Evolutionary conservation across 345 rosid species (phyloP), one percentile per base, ranked within the genome.

Genomic region (Melastoma malabathricum): DNA sequence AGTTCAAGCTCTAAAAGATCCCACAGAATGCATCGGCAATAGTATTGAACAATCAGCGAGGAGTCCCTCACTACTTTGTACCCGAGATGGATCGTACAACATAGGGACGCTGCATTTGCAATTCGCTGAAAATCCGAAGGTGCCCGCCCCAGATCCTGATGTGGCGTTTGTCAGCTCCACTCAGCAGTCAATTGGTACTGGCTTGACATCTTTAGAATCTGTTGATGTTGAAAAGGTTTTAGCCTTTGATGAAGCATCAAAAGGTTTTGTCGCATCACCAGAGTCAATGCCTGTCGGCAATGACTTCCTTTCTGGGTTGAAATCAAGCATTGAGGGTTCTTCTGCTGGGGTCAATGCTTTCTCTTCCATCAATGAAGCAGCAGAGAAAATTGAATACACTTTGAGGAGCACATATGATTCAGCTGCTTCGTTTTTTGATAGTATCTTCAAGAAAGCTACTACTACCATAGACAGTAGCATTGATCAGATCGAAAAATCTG

Each of bases 401-500:
- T 53, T 82, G 15, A 75, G 76, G 61, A 74, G 64, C 75, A 67
- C 81, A 52, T 59, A 86, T 54, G 89, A 84, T 46, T 57, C 73
- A 45, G 44, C 82, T 44, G 64, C 72, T 44, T 71, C 95, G 17
- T 79, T 82, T 0, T 44, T 82, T 67, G 64, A 76, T 47, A 74
- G 83, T 34, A 63, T 83, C 47, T 67, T 66, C 3, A 76, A 76
- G 70, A 60, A 64, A 69, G 87, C 84, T 58, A 77, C 78, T 44
- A 76, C 77, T 67, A 70, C 55, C 15, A 72, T 82, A 55, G 89
- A 92, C 50, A 64, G 52, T 45, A 55, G 69, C 34, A 63, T 66
- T 38, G 75, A 86, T 60, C 83, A 79, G 66, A 66, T 83, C 0
- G 83, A 80, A 61, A 80, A 65, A 54, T 41, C 62, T n/a, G 75